phyloP scores from a whole-genome alignment of 805 yeast species.

The Yamadazyma insecticola region DNA sequence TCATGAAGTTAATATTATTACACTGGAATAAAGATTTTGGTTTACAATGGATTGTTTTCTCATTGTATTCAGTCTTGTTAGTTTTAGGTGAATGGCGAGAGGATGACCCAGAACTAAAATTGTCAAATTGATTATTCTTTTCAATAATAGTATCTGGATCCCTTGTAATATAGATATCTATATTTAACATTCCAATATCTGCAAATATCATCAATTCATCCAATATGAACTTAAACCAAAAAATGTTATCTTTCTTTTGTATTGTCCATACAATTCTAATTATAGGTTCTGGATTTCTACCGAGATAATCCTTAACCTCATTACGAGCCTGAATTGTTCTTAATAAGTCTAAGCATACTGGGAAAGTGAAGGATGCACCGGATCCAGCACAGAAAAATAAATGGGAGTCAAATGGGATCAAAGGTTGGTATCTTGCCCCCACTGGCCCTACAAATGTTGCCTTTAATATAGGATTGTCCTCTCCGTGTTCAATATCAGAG shows the following conservation, averaged over 20 bases:
- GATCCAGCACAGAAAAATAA: constrained; percentile 40
- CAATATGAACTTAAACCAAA: constrained; percentile 35
- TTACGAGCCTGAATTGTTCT: constrained; percentile 22
- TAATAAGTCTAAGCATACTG: constrained; percentile 40
- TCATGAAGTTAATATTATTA: constrained; percentile 2
- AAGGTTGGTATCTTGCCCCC: constrained; percentile 40
- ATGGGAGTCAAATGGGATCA: constrained; percentile 37
- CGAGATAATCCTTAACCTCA: constrained; percentile 23
- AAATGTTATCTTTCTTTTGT: constrained; percentile 17
- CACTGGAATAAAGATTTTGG: not conserved
- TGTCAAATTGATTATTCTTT: no score
- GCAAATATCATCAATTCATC: constrained; percentile 23
- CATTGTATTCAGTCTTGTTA: not conserved
- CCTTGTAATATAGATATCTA: constrained; percentile 25
- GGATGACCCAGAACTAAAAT: no score
- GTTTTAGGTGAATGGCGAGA: no score
- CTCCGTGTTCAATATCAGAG: constrained; percentile 1
- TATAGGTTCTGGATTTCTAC: constrained; percentile 23
- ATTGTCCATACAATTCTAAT: constrained; percentile 33
- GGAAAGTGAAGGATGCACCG: constrained; percentile 44
- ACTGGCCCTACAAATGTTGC: constrained; percentile 43
- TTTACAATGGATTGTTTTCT: not conserved
- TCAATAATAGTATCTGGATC: no score
- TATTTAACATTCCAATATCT: constrained; percentile 15
- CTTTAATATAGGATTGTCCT: constrained; percentile 19